Base-by-base conservation (phyloP, 331 rosid genomes). In the Dryas integrifolia region DNA sequence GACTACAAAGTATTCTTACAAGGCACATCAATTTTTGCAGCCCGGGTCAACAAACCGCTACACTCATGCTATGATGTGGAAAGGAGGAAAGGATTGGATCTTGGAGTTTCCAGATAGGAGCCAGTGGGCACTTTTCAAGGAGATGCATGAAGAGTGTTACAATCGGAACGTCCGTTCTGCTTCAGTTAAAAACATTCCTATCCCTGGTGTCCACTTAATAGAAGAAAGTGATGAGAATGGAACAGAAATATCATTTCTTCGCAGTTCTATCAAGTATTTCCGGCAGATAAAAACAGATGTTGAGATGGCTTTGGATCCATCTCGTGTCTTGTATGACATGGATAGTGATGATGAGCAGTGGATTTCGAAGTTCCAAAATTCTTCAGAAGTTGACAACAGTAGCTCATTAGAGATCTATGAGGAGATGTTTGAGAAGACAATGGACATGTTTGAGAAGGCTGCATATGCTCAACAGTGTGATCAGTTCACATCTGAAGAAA, bases 11-110 rank as follows among this genome's bases (percentile, higher is more conserved):
- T 89, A 88, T 86, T 86, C 96, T 38, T 88, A 91, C 86, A 95
- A 95, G 79, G 96, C 98, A 44, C 96, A 86, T 84, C 98, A 95
- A 52, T 87, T 95, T 92, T 80, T 95, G 87, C 98, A 88, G 90
- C 92, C 90, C 71, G 98, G 98, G 75, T 86, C 97, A 69, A 87
- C 96, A 72, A 95, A 95, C 81, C 98, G 98, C 59, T 91, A 74
- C 63, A 88, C 97, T 6, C 98, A 95, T 92, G 96, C 92, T 66
- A 95, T 95, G 96, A 89, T 92, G 96, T 95, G 98, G 98, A 95
- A 89, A 82, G 98, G 96, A 79, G 98, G 90, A 74, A 95, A 89
- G 82, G 96, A 95, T 64, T 95, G 98, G 98, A 78, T 38, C 72
- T 81, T 95, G 88, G 98, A 95, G 87, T 95, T 95, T 83, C 81